Base-by-base conservation (phyloP, 2,329 filamentous ascomycete genomes). In the Amauroascus niger region DNA sequence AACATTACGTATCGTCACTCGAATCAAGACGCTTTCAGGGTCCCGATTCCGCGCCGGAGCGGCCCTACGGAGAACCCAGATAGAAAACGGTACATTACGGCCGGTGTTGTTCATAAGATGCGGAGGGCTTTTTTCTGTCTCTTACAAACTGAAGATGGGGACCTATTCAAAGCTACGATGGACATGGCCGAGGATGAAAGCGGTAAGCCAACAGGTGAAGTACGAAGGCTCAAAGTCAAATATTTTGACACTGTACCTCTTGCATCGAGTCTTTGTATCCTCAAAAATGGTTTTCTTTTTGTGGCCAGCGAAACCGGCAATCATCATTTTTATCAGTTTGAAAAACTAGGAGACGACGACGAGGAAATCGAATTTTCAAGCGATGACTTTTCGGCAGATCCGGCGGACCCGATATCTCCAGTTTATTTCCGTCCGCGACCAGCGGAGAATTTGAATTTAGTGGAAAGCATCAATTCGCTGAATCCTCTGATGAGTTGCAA, bases 81-180 rank as follows among this genome's bases (percentile, higher is more conserved):
- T 56, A 80, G 94, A 55, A 96, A 95, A 69, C 84, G 93, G 26
- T 83, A 76, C 30, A 93, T 98, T 55, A 83, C 91, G 1, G 81
- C 87, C 2, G 93, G 93, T 48, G 89, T 95, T n/a, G 91, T 97
- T 83, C 93, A 98, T 73, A 95, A 94, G 69, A 84, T 96, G 67
- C 91, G 93, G 63, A 89, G 89, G 26, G 89, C 90, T 1, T 98
- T 98, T 73, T 99, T 98, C 75, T 95, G 97, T 67, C 79, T 99
- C 2, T 74, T 98, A 0, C 93, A 99, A 67, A 89, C 87, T 0
- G 93, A 98, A 55, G 94, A 98, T 67, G 93, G 93, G n/a, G 94
- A 98, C 68, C 76, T 98, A 6, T 97, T 98, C 78, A 97, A 97
- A 68, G 80, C 97, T 48, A 96, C 86, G 0, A 83, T 98, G 56